phyloP scores from a whole-genome alignment of 441 rosid genomes.

The Hura crepitans region DNA sequence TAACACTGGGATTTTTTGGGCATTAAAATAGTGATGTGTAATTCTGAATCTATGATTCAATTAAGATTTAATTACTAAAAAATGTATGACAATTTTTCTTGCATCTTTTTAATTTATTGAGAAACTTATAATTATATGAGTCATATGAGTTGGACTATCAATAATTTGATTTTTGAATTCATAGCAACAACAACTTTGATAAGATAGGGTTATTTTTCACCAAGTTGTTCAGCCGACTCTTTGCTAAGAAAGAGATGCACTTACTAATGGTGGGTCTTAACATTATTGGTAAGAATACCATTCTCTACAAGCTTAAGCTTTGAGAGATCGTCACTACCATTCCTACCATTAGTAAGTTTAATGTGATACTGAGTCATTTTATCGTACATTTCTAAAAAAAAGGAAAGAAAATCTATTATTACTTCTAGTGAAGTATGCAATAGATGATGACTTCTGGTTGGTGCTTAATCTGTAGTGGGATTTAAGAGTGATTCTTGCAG shows the following conservation, averaged over 20 bases:
- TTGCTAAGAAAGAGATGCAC: constrained; percentile 90
- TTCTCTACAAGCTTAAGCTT: constrained; percentile 77
- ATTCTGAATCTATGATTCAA: too few species aligned
- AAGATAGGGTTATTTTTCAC: constrained; percentile 71
- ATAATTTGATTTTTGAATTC: constrained; percentile 12
- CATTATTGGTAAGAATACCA: constrained; percentile 89
- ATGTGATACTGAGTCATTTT: neutral
- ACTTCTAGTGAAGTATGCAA: neutral
- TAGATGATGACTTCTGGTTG: neutral
- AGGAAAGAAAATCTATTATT: neutral
- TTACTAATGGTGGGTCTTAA: constrained; percentile 93
- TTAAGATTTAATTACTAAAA: too few species aligned
- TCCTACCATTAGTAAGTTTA: constrained; percentile 68
- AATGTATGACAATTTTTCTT: too few species aligned
- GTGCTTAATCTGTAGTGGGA: neutral
- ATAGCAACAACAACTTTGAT: constrained; percentile 19
- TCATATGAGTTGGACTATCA: neutral
- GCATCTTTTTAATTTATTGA: neutral
- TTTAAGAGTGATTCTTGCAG: neutral
- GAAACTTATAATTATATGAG: neutral
- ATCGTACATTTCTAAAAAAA: neutral
- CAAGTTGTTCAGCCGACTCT: constrained; percentile 68
- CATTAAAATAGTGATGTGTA: too few species aligned
- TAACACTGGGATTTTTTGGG: too few species aligned
- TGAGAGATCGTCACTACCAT: constrained; percentile 83